Percentiles rank a stretch among this genome's conserved stretches.
Evolutionary conservation across 2,329 filamentous ascomycete genomes (phyloP).

Genomic region (Paecilomyces sp.): DNA sequence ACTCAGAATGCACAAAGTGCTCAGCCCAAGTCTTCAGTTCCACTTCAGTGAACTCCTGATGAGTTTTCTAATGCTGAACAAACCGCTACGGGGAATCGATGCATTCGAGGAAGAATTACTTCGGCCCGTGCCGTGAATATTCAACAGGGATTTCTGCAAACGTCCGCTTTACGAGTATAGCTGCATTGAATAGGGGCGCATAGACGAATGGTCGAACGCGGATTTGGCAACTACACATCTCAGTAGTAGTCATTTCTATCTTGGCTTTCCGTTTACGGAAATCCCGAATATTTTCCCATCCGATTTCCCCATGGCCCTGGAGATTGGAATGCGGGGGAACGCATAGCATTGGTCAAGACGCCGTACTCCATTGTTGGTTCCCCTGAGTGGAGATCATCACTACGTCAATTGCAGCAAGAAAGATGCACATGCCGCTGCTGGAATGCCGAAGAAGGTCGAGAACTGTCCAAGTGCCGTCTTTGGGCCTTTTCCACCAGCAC

Average conservation of each 20-base stretch:
- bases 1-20: conserved; percentile 25
- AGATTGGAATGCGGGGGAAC: background rate
- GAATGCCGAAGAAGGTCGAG: background rate
- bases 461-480: background rate
- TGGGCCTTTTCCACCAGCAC: background rate
- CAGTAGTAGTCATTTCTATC: too few species aligned
- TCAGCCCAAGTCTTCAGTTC: conserved; percentile 30
- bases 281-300: background rate
- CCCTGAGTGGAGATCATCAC: background rate
- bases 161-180: background rate
- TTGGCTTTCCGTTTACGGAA: background rate
- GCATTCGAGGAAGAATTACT: conserved; percentile 26
- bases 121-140: conserved; percentile 1
- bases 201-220: background rate
- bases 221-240: background rate
- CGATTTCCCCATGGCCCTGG: background rate
- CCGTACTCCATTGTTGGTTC: too few species aligned
- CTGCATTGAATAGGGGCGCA: too few species aligned
- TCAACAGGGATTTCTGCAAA: background rate
- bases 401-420: background rate
- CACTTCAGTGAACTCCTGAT: conserved; percentile 34
- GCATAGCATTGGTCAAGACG: background rate
- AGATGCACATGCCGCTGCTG: background rate
- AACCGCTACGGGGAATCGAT: conserved; percentile 24
- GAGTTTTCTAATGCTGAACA: conserved; percentile 25